Base-by-base conservation (phyloP, 495 filamentous ascomycete genomes). In the Arthonia radiata region DNA sequence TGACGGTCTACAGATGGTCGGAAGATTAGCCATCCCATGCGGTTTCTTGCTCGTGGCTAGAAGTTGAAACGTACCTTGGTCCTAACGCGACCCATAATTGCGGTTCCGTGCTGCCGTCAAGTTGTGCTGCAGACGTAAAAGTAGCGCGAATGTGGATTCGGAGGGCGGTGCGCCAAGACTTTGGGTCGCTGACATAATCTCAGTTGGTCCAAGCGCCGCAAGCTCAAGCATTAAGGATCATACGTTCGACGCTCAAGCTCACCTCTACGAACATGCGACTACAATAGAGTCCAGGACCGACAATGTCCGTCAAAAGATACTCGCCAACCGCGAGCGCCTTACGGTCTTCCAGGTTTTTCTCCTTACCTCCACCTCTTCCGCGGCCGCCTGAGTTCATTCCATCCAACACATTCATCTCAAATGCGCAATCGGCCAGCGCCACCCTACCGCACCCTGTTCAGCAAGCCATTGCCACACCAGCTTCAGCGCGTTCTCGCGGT, bases 1-100 rank as follows among this genome's bases (percentile, higher is more conserved):
- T 94, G 54, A 94, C 86, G 42, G 89, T 99, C 78, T 68, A 40
- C 31, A 7, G 31, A 17, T 13, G 7, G 27, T 36, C 37, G 36
- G 37, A n/a, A 25, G 1, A 31, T 14, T 19, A 3, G 12, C 5
- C 4, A n/a, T 7, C 32, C 34, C 37, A 44, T 39, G 26, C 22
- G 43, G 28, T 31, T 26, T 17, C 15, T 23, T 15, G 31, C 26
- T 26, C 11, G 7, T 13, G 7, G 15, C 16, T 19, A 9, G 17
- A 11, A 19, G 23, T 24, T 12, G n/a, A n/a, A 13, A 13, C 14
- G 28, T 16, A 56, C 49, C 49, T 83, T 91, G 41, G 80, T 91
- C 43, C 80, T 69, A 63, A 91, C 79, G 58, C 80, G 79, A 78
- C 80, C 80, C 80, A 89, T 86, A 50, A 67, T 82, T 61, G 56